phyloP scores from a whole-genome alignment of 257 asterid genomes.

The Salvia rosmarinus region DNA sequence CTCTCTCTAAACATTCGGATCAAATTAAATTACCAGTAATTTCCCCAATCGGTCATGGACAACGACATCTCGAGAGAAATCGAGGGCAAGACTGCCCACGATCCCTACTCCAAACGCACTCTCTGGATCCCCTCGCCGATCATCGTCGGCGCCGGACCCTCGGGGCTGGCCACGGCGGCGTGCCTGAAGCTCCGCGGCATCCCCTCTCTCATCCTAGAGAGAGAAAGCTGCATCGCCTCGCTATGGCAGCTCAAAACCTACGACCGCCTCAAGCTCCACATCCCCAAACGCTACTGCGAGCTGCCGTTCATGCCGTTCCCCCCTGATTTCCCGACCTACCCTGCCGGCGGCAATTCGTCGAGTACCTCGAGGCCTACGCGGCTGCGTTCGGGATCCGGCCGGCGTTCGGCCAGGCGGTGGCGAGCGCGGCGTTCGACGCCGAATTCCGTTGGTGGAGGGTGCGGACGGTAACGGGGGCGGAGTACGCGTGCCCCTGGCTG shows the following conservation, averaged over 20 bases:
- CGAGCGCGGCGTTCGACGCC: conserved; percentile 48
- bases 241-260: conserved; percentile 79
- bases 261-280: conserved; percentile 72
- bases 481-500: conserved; percentile 68
- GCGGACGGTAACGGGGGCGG: conserved; percentile 41
- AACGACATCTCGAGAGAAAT: conserved; percentile 19
- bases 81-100: conserved; percentile 27
- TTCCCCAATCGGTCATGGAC: conserved; percentile 18
- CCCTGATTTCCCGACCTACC: conserved; percentile 54
- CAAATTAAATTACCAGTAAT: neutral
- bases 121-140: conserved; percentile 56
- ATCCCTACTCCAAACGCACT: conserved; percentile 27
- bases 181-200: conserved; percentile 58
- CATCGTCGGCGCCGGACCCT: conserved; percentile 76
- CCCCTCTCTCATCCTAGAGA: conserved; percentile 62
- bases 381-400: conserved; percentile 57
- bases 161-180: conserved; percentile 74
- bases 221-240: conserved; percentile 73
- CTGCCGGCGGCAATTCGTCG: conserved; percentile 55
- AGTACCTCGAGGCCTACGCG: conserved; percentile 61
- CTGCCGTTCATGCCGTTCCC: conserved; percentile 73
- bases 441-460: conserved; percentile 54
- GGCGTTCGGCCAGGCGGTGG: conserved; percentile 48
- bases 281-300: conserved; percentile 76
- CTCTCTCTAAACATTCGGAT: neutral